Conservation (phyloP, 257 asterid species). For the Nicotiana tabacum region DNA sequence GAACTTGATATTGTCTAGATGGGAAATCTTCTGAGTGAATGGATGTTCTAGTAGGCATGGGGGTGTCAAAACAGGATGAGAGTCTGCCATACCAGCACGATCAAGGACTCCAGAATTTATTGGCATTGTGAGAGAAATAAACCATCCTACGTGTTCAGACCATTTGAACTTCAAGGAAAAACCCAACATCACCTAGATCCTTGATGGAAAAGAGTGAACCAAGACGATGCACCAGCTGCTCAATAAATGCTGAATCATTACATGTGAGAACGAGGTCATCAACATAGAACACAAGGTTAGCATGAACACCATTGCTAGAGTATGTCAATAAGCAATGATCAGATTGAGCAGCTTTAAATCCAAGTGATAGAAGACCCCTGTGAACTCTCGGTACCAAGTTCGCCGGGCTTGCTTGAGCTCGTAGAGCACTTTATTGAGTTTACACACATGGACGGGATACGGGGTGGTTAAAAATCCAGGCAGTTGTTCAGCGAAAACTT, state of each 20-base stretch:
- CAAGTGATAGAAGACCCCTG: not conserved
- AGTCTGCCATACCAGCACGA: not conserved
- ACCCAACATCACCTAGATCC: not conserved
- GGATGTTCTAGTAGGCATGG: not conserved
- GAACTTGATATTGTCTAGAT: not conserved
- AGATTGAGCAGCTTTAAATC: not conserved
- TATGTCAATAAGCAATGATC: not conserved
- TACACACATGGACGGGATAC: slow-evolving; percentile 10
- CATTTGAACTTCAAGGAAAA: not conserved
- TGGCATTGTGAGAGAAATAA: not conserved
- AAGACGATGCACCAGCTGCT: not conserved
- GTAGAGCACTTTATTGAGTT: not conserved
- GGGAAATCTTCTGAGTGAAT: no score
- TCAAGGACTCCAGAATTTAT: not conserved
- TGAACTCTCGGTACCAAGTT: slow-evolving; percentile 11
- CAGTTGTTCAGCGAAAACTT: slow-evolving; percentile 13
- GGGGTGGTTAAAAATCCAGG: not conserved
- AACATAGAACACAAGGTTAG: not conserved
- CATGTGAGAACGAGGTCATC: not conserved
- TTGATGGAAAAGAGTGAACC: not conserved
- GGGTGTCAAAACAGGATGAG: not conserved
- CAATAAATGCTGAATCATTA: not conserved
- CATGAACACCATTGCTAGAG: not conserved
- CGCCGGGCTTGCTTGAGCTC: slow-evolving; percentile 16
- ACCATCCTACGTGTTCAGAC: not conserved